These are phyloP conservation scores for Botrytis medusae DNA, from an alignment of 2,329 filamentous ascomycete species.

Conservation along the genomic window DNA sequence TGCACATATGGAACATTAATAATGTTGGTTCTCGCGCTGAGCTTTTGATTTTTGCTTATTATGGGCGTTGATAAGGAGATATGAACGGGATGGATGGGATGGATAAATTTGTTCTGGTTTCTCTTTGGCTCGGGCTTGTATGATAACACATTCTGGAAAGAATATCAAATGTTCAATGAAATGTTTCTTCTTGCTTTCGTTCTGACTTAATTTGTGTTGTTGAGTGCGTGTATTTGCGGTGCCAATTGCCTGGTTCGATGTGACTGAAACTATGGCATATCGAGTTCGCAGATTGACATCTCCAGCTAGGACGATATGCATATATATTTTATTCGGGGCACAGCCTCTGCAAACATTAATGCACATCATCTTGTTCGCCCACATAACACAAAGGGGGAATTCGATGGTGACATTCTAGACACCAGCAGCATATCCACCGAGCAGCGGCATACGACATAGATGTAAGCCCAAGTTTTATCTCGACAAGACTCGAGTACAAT, in stretches of 20 bases:
- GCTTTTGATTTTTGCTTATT: slow-evolving; percentile 5
- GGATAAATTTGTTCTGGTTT: not conserved
- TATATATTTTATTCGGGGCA: not conserved
- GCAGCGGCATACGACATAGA: not conserved
- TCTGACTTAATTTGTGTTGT: not conserved
- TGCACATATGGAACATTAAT: not conserved
- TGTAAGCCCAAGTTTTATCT: not conserved
- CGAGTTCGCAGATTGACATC: too few species aligned
- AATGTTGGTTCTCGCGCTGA: not conserved
- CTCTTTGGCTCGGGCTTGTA: slow-evolving; percentile 7
- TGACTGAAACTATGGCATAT: not conserved
- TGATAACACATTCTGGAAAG: not conserved
- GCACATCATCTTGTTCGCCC: not conserved
- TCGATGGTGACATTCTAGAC: not conserved
- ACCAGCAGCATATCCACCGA: not conserved
- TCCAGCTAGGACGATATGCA: too few species aligned
- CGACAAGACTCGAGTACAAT: not conserved
- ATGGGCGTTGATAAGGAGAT: not conserved
- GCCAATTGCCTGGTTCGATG: not conserved
- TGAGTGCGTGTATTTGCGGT: not conserved
- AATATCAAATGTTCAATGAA: not conserved
- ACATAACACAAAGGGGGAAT: not conserved
- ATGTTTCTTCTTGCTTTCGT: not conserved
- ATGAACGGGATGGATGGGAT: not conserved
- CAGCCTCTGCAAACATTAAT: not conserved